phyloP scores from a whole-genome alignment of 495 filamentous ascomycete species.

The Saxispiralis lemnorum region DNA sequence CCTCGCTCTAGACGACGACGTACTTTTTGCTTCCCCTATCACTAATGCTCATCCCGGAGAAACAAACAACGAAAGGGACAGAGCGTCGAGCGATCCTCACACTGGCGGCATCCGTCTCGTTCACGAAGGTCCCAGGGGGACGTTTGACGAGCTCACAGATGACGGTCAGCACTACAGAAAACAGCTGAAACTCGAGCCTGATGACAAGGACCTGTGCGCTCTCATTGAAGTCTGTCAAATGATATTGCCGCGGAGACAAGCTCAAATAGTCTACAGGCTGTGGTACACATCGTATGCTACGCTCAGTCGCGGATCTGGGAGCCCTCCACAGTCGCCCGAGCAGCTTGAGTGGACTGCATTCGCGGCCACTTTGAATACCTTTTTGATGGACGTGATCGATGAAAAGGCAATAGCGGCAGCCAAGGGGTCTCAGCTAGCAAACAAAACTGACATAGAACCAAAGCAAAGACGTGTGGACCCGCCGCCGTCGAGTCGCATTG shows the following conservation, averaged over 20 bases:
- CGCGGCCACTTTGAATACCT: slow-evolving; percentile 1
- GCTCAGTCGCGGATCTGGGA: not conserved
- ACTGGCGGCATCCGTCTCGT: not conserved
- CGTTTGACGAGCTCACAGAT: slow-evolving; percentile 9
- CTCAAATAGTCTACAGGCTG: not conserved
- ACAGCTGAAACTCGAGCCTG: slow-evolving; percentile 6
- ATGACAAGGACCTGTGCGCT: not conserved
- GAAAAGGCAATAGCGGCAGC: slow-evolving; percentile 6
- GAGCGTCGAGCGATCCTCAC: not conserved
- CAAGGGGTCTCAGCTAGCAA: no score
- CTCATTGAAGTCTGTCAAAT: slow-evolving; percentile 9
- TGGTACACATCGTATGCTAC: slow-evolving; percentile 10
- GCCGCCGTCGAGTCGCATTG: no score
- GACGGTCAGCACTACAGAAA: slow-evolving; percentile 9
- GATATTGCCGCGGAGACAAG: slow-evolving; percentile 5
- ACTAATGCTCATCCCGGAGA: not conserved
- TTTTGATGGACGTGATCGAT: slow-evolving; percentile 1
- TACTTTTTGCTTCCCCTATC: not conserved
- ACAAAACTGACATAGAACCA: no score
- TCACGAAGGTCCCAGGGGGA: slow-evolving; percentile 2
- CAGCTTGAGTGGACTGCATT: slow-evolving; percentile 8
- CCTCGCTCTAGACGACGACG: not conserved
- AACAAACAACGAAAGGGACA: slow-evolving; percentile 7
- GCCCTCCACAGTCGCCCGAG: not conserved
- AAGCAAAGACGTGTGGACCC: no score